phyloP scores from a whole-genome alignment of 2,329 filamentous ascomycete genomes.

The Stachybotrys elegans region DNA sequence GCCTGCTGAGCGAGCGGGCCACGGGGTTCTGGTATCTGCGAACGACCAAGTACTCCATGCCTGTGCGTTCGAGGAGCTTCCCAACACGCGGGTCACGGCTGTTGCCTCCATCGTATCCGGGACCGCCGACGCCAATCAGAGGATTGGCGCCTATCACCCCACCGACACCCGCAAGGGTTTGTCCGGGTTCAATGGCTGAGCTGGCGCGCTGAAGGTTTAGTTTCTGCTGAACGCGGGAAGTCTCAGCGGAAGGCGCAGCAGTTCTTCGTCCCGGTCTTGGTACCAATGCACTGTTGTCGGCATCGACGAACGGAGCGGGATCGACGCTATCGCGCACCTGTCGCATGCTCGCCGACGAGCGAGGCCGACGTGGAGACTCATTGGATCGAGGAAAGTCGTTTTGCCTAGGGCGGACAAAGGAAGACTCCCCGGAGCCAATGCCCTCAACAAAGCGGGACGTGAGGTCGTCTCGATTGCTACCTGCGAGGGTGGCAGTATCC shows the following conservation, averaged over 20 bases:
- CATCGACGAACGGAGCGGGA: constrained; percentile 21
- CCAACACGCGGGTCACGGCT: constrained; percentile 58
- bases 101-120: constrained; percentile 45
- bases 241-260: constrained; percentile 41
- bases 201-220: constrained; percentile 69
- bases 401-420: constrained; percentile 40
- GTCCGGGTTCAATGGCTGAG: constrained; percentile 63
- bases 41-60: constrained; percentile 70
- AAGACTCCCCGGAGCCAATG: constrained; percentile 46
- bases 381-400: constrained; percentile 24
- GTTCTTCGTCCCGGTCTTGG: constrained; percentile 36
- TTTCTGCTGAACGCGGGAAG: constrained; percentile 70
- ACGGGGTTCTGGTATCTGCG: constrained; percentile 68
- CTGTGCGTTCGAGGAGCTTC: constrained; percentile 63
- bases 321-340: constrained; percentile 13
- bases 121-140: constrained; percentile 47
- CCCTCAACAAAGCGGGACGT: constrained; percentile 57
- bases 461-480: constrained; percentile 37
- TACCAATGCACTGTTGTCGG: constrained; percentile 40
- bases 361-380: constrained; percentile 32
- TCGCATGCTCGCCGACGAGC: constrained; percentile 34
- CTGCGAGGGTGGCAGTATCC: neutral
- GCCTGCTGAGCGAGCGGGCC: constrained; percentile 51
- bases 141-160: constrained; percentile 39
- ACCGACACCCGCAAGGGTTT: constrained; percentile 29